These are phyloP conservation scores for Aspergillus proliferans DNA, from an alignment of 2,329 filamentous ascomycete species.

Conservation along the genomic window DNA sequence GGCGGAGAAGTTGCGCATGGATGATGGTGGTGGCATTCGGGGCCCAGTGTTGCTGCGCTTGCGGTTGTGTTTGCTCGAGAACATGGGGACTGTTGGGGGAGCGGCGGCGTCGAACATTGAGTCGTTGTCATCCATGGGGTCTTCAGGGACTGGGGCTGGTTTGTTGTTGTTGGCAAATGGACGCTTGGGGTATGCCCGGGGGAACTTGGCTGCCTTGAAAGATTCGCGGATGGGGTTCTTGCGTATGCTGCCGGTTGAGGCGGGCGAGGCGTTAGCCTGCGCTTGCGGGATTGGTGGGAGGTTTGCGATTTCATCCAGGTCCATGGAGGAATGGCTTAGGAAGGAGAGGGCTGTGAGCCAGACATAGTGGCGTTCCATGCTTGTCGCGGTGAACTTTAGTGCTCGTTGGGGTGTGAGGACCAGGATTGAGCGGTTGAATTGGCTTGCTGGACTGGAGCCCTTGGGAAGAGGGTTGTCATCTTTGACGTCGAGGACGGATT, in stretches of 20 bases:
- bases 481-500: conserved; percentile 94
- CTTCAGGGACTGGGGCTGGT: conserved; percentile 28
- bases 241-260: conserved; percentile 47
- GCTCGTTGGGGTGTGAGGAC: conserved; percentile 90
- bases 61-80: conserved; percentile 59
- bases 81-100: conserved; percentile 49
- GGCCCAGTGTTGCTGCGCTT: conserved; percentile 88
- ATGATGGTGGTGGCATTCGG: conserved; percentile 48
- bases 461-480: conserved; percentile 84
- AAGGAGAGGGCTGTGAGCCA: conserved; percentile 95
- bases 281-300: conserved; percentile 47
- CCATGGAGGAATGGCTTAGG: conserved; percentile 80
- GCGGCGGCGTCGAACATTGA: conserved; percentile 39
- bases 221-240: conserved; percentile 72
- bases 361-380: conserved; percentile 79
- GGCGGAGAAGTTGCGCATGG: conserved; percentile 70
- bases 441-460: conserved; percentile 46
- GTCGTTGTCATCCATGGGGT: conserved; percentile 19
- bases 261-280: conserved; percentile 26
- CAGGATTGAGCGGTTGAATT: conserved; percentile 90
- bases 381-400: conserved; percentile 85
- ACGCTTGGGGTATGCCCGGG: conserved; percentile 37
- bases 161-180: conserved; percentile 28
- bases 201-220: conserved; percentile 76
- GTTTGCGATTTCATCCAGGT: conserved; percentile 65